Conservation (phyloP, 1,284 basidiomycete genomes). For the Cystobasidiaceae sp. region DNA sequence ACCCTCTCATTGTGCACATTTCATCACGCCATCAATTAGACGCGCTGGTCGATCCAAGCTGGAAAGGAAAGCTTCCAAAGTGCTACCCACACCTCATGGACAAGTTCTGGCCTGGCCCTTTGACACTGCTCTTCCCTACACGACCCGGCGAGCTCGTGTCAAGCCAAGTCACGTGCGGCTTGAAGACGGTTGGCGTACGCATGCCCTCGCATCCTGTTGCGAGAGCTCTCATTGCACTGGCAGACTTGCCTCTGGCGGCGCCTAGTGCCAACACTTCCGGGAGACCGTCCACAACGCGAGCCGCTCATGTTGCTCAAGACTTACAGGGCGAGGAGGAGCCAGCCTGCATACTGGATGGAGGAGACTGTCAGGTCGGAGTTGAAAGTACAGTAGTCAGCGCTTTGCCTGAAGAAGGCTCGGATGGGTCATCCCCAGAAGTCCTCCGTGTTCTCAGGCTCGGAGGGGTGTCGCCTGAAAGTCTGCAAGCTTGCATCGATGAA, state of each 20-base stretch:
- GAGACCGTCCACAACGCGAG: conserved; percentile 88
- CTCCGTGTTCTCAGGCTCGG: conserved; percentile 85
- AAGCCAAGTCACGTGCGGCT: conserved; percentile 58
- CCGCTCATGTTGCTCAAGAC: conserved; percentile 77
- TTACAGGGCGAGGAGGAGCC: conserved; percentile 59
- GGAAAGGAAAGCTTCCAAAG: conserved; percentile 43
- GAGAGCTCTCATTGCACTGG: conserved; percentile 73
- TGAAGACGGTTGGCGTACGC: conserved; percentile 79
- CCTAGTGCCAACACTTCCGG: conserved; percentile 95
- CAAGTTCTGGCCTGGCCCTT: conserved; percentile 89
- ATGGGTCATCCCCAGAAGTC: conserved; percentile 47
- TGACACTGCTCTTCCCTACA: conserved; percentile 86
- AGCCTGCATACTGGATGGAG: conserved; percentile 84
- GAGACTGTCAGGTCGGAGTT: conserved; percentile 78
- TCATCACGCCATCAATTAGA: conserved; percentile 63
- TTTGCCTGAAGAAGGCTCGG: conserved; percentile 30
- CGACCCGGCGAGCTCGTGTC: conserved; percentile 51
- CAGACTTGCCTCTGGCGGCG: conserved; percentile 77
- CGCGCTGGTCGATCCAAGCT: conserved; percentile 31
- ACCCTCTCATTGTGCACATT: conserved; percentile 96
- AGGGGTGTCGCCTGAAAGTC: conserved; percentile 84
- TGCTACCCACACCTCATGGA: conserved; percentile 69
- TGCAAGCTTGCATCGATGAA: conserved; percentile 58
- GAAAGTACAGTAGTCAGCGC: conserved; percentile 90
- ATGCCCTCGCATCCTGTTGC: conserved; percentile 94